Percentiles rank a stretch among this genome's conserved stretches.
phyloP scores from a whole-genome alignment of 106 monocot genomes.

The Alisma plantagoaquatica region DNA sequence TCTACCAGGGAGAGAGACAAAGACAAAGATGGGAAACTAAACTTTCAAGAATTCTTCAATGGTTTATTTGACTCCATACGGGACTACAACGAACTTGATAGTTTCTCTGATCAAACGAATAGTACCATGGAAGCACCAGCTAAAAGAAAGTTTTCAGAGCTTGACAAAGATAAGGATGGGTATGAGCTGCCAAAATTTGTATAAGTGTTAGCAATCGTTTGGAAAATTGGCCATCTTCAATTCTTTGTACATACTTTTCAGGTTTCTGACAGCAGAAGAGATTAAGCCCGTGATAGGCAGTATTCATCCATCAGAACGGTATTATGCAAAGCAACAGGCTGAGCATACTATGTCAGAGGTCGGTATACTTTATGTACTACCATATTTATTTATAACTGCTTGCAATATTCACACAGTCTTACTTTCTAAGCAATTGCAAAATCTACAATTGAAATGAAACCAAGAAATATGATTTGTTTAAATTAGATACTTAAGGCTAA shows the following conservation, averaged over 20 bases:
- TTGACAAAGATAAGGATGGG: conserved; percentile 82
- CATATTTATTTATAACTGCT: not conserved
- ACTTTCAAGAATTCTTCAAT: conserved; percentile 71
- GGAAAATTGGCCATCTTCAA: too few species aligned
- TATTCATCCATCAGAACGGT: conserved; percentile 75
- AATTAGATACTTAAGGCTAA: too few species aligned
- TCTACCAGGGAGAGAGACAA: conserved; percentile 64
- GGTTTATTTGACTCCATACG: conserved; percentile 69
- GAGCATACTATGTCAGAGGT: conserved; percentile 69
- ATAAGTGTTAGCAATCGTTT: too few species aligned
- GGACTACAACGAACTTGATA: conserved; percentile 35
- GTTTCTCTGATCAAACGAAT: conserved; percentile 28
- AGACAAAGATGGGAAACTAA: conserved; percentile 81
- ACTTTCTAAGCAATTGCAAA: too few species aligned
- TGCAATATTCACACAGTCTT: too few species aligned
- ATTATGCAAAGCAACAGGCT: conserved; percentile 90
- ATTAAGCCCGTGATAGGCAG: conserved; percentile 50
- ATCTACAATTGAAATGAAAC: too few species aligned
- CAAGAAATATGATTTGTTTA: too few species aligned
- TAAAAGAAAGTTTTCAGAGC: conserved; percentile 50
- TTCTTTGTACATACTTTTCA: too few species aligned
- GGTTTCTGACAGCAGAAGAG: conserved; percentile 73
- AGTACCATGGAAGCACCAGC: conserved; percentile 32
- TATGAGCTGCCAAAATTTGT: conserved; percentile 11
- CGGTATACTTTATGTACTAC: not conserved